Percentiles rank a stretch among this genome's conserved stretches.
Conservation (phyloP, 176 grass and related monocot species). For the Alloteropsis semialata region DNA sequence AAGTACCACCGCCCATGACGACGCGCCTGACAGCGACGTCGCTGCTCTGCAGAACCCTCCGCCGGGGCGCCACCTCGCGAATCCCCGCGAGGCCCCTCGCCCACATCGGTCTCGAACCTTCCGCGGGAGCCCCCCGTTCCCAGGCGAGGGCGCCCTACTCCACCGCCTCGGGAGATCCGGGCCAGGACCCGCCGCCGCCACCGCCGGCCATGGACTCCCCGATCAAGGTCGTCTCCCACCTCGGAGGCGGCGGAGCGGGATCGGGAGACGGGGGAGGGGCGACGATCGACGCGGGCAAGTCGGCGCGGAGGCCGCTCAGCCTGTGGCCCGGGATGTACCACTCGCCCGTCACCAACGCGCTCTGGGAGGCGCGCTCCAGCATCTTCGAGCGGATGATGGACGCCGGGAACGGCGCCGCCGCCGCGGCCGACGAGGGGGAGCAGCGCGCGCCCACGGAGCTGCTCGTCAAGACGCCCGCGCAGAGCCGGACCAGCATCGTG, state of each 20-base stretch:
- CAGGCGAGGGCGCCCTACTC: background rate
- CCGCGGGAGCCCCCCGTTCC: background rate
- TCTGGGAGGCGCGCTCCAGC: conserved; percentile 92
- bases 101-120: conserved; percentile 10
- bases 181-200: background rate
- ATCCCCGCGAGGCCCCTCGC: background rate
- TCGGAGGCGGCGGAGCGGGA: background rate
- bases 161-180: conserved; percentile 30
- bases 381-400: conserved; percentile 92
- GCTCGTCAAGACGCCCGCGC: conserved; percentile 72
- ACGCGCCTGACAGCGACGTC: conserved; percentile 25
- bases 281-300: conserved; percentile 65
- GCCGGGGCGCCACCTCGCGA: conserved; percentile 8
- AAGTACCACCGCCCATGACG: conserved; percentile 1
- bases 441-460: conserved; percentile 69
- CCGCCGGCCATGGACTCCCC: conserved; percentile 43
- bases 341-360: conserved; percentile 88
- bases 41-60: conserved; percentile 35
- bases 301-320: conserved; percentile 77
- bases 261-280: background rate
- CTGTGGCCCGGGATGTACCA: conserved; percentile 99
- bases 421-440: background rate
- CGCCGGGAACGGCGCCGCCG: background rate
- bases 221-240: conserved; percentile 47
- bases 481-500: conserved; percentile 73